These are phyloP conservation scores for Exidia glandulosa DNA, from an alignment of 768 basidiomycete genomes.

Conservation along the genomic window DNA sequence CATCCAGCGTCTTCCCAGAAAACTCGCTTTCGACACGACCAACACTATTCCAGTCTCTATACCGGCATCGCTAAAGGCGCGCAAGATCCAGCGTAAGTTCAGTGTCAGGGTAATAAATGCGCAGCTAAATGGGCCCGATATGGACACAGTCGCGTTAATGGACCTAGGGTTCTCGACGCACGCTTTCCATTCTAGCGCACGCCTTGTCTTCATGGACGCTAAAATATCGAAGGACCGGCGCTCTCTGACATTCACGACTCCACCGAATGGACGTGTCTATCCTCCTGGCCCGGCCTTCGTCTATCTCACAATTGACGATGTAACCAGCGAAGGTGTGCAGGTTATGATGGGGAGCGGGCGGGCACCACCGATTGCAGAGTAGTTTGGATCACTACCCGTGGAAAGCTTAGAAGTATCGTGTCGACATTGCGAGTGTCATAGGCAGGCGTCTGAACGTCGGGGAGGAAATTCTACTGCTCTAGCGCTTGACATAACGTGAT, in stretches of 20 bases:
- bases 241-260: constrained; percentile 22
- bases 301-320: constrained; percentile 19
- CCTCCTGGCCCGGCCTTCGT: constrained; percentile 20
- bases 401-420: too few relatives aligned
- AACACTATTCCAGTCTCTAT: constrained; percentile 25
- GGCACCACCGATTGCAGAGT: constrained; percentile 5
- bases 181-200: constrained; percentile 25
- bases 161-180: constrained; percentile 26
- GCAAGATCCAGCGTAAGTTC: too few relatives aligned
- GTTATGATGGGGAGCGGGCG: constrained; percentile 19
- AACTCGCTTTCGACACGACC: constrained; percentile 26
- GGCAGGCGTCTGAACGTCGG: too few relatives aligned
- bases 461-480: too few relatives aligned
- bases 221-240: constrained; percentile 16
- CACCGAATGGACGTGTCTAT: constrained; percentile 24
- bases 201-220: constrained; percentile 24
- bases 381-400: too few relatives aligned
- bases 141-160: constrained; percentile 20
- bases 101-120: not conserved
- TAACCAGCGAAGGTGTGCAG: constrained; percentile 12
- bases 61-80: too few relatives aligned
- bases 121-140: not conserved
- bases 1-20: constrained; percentile 24
- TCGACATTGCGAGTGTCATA: too few relatives aligned
- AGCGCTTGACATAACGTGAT: too few relatives aligned